Evolutionary conservation across 2,329 filamentous ascomycete genomes (phyloP).

Genomic region (Mollisia scopiformis): DNA sequence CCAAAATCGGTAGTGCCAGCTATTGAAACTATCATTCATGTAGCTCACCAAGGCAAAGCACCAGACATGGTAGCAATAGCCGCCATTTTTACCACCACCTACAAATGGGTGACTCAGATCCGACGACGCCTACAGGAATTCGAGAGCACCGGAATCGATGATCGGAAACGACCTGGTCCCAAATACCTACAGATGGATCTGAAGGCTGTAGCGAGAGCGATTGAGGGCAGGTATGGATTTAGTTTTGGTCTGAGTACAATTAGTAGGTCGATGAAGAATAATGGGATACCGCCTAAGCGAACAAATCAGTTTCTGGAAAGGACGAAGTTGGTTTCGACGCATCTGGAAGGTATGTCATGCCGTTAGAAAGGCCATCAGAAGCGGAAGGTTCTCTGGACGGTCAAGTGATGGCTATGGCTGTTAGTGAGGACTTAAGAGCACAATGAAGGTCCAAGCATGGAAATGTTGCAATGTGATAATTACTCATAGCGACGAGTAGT

Average conservation of each 20-base stretch:
- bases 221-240: constrained; percentile 4
- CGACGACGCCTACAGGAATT: constrained; percentile 13
- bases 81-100: constrained; percentile 21
- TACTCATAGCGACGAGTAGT: no score
- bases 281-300: constrained; percentile 21
- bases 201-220: constrained; percentile 4
- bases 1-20: constrained; percentile 4
- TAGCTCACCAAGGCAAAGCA: neutral
- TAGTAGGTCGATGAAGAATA: constrained; percentile 19
- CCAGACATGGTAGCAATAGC: constrained; percentile 20
- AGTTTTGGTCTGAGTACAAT: constrained; percentile 12
- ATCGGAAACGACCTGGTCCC: constrained; percentile 18
- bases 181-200: constrained; percentile 20
- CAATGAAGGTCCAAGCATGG: no score
- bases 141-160: constrained; percentile 18
- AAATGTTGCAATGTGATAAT: no score
- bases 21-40: neutral
- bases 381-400: neutral
- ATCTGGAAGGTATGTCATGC: constrained; percentile 10
- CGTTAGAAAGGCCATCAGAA: neutral
- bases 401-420: neutral
- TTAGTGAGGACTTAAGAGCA: no score
- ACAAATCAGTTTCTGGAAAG: constrained; percentile 16
- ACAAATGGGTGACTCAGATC: constrained; percentile 16
- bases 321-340: constrained; percentile 9